These are phyloP conservation scores for Aureobasidium uvarum DNA, from an alignment of 2,329 filamentous ascomycete genomes.

Conservation along the genomic window DNA sequence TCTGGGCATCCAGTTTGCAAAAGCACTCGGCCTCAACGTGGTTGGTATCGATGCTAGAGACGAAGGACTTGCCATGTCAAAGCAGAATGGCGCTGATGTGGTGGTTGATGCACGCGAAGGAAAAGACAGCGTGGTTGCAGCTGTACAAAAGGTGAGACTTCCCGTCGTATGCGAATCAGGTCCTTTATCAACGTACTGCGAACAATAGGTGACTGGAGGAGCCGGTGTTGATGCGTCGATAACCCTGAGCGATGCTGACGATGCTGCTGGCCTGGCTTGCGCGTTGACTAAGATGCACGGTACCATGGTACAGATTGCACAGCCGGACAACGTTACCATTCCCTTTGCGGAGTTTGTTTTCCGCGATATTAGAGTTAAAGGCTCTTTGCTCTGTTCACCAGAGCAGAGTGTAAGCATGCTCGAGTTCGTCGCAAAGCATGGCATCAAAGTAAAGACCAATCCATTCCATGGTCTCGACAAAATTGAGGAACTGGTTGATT, in stretches of 20 bases:
- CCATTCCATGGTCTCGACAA: constrained; percentile 54
- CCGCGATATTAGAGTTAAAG: constrained; percentile 53
- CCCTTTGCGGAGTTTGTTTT: constrained; percentile 53
- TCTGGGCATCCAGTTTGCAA: constrained; percentile 54
- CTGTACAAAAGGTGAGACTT: constrained; percentile 45
- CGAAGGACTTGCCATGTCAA: constrained; percentile 51
- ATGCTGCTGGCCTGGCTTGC: constrained; percentile 52
- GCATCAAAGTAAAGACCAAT: constrained; percentile 53
- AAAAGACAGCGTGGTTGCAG: constrained; percentile 49
- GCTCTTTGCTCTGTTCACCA: constrained; percentile 40
- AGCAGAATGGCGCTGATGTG: constrained; percentile 51
- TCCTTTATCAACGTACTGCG: background rate
- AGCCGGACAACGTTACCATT: constrained; percentile 44
- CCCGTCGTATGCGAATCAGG: background rate
- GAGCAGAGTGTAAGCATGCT: constrained; percentile 40
- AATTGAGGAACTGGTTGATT: constrained; percentile 51
- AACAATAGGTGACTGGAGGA: constrained; percentile 43
- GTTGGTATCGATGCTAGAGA: constrained; percentile 57
- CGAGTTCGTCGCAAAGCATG: constrained; percentile 39
- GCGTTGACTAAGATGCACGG: constrained; percentile 61
- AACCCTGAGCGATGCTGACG: constrained; percentile 54
- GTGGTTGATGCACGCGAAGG: constrained; percentile 54
- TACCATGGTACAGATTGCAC: constrained; percentile 59
- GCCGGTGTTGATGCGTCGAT: constrained; percentile 54
- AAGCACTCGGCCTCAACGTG: constrained; percentile 51